These are phyloP conservation scores for Colletotrichum tabaci DNA, from an alignment of 2,329 filamentous ascomycete genomes.

Conservation along the genomic window DNA sequence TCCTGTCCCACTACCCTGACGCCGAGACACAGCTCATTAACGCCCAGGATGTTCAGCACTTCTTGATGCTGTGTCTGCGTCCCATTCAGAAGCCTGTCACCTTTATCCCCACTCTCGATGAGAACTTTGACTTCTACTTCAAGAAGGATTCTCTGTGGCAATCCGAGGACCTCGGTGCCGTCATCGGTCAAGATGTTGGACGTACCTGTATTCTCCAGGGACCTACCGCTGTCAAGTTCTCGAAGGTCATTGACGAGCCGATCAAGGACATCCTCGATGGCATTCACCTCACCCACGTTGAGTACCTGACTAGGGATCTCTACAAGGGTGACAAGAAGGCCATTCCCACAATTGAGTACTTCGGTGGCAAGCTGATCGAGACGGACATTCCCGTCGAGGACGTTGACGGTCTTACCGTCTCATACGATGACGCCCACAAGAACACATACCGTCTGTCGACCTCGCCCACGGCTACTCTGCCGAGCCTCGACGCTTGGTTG, in stretches of 20 bases:
- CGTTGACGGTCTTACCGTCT: constrained; percentile 88
- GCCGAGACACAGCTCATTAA: constrained; percentile 94
- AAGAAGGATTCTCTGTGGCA: constrained; percentile 99
- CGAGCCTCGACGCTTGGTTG: constrained; percentile 87
- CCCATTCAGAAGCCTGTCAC: constrained; percentile 96
- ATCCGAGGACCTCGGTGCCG: constrained; percentile 95
- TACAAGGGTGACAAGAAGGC: constrained; percentile 81
- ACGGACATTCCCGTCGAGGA: constrained; percentile 78
- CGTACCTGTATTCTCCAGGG: constrained; percentile 97
- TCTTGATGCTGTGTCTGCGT: constrained; percentile 91
- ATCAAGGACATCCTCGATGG: constrained; percentile 94
- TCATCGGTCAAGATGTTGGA: constrained; percentile 95
- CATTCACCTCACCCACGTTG: constrained; percentile 91
- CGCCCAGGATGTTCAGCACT: constrained; percentile 97
- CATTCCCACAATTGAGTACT: constrained; percentile 93
- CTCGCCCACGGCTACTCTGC: constrained; percentile 80
- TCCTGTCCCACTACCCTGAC: constrained; percentile 87
- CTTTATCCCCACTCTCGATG: constrained; percentile 95
- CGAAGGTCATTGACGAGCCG: constrained; percentile 90
- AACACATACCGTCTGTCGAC: constrained; percentile 87
- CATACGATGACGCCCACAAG: constrained; percentile 84
- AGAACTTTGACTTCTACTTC: constrained; percentile 99
- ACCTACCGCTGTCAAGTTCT: constrained; percentile 92
- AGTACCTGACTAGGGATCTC: constrained; percentile 81
- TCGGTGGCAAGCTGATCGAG: constrained; percentile 88